These are phyloP conservation scores for Apium graveolens DNA, from an alignment of 129 eudicot species.

Conservation along the genomic window DNA sequence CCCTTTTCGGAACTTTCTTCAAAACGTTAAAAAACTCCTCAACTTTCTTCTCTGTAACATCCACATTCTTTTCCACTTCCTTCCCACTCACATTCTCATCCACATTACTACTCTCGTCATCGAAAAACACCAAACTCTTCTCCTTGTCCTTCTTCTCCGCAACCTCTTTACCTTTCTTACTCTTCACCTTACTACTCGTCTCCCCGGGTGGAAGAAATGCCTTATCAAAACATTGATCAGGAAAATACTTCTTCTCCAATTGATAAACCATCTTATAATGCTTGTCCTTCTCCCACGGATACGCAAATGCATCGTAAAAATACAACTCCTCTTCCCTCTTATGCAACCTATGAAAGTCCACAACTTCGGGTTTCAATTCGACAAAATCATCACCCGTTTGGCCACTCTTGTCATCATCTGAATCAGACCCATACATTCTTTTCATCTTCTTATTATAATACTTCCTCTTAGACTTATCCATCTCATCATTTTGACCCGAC, in stretches of 20 bases:
- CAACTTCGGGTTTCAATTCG: constrained; percentile 81
- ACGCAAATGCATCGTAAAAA: constrained; percentile 76
- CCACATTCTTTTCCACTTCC: constrained; percentile 38
- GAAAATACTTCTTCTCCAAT: constrained; percentile 95
- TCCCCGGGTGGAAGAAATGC: constrained; percentile 88
- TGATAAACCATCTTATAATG: constrained; percentile 99
- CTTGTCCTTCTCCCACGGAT: constrained; percentile 97
- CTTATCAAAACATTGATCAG: constrained; percentile 90
- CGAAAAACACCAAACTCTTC: constrained; percentile 57
- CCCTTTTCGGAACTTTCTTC: constrained; percentile 76
- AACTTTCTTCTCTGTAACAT: constrained; percentile 83
- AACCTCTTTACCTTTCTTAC: constrained; percentile 11
- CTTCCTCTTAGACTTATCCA: constrained; percentile 74
- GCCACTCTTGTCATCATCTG: constrained; percentile 44
- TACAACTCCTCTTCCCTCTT: constrained; percentile 85
- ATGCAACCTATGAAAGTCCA: constrained; percentile 70
- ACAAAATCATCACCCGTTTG: constrained; percentile 30
- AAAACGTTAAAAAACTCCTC: constrained; percentile 93
- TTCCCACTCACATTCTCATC: background rate
- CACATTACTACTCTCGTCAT: constrained; percentile 24
- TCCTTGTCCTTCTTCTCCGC: constrained; percentile 24
- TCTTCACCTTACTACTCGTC: constrained; percentile 19
- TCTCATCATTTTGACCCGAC: background rate
- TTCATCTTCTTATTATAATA: constrained; percentile 73
- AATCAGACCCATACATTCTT: constrained; percentile 83